phyloP scores from a whole-genome alignment of 257 asterid genomes.

The Jaltomata sinuosa region DNA sequence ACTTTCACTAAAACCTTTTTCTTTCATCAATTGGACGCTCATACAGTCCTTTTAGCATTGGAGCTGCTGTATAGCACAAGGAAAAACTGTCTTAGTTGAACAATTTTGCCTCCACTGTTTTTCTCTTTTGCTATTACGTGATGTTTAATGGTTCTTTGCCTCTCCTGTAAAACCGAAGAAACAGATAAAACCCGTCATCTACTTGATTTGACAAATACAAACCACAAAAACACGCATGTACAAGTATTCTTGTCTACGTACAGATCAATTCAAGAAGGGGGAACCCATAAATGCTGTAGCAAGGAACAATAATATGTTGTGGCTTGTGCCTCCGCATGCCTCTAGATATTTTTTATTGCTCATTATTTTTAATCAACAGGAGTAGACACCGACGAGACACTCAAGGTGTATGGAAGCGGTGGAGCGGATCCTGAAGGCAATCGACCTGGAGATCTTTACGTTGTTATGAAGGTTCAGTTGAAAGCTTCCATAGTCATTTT shows the following conservation, averaged over 20 bases:
- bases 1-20: neutral
- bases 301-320: neutral
- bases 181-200: neutral
- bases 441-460: conserved; percentile 81
- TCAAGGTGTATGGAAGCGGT: conserved; percentile 70
- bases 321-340: neutral
- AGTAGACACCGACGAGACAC: conserved; percentile 64
- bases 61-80: neutral
- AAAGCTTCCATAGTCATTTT: neutral
- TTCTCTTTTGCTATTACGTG: neutral
- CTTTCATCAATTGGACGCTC: neutral
- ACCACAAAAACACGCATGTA: neutral
- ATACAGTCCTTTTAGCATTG: neutral
- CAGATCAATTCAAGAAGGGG: neutral
- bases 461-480: conserved; percentile 53
- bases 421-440: conserved; percentile 94
- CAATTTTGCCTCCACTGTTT: neutral
- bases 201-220: neutral
- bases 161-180: neutral
- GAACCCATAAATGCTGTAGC: neutral
- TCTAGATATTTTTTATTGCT: neutral
- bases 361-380: conserved; percentile 34
- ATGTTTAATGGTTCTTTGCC: neutral
- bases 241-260: neutral
- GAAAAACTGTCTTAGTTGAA: neutral